phyloP scores from a whole-genome alignment of 306 rosid genomes.

The Vigna mungo region DNA sequence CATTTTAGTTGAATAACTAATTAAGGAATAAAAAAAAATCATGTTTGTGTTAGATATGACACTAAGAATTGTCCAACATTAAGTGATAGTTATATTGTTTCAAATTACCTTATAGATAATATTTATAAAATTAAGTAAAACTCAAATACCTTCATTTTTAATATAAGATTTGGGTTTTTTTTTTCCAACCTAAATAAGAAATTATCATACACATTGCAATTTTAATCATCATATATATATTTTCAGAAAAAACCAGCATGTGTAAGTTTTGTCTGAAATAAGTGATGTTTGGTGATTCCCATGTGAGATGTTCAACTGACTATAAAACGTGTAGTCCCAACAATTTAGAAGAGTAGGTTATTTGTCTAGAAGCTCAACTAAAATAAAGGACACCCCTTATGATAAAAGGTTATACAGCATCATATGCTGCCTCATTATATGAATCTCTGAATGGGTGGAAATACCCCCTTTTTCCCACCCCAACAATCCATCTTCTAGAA shows the following conservation, averaged over 20 bases:
- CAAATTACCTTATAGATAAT: too few species aligned
- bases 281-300: not conserved
- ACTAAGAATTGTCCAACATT: too few species aligned
- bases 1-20: too few species aligned
- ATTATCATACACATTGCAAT: too few species aligned
- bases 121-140: too few species aligned
- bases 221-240: too few species aligned
- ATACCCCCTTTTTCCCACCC: slow-evolving; percentile 38
- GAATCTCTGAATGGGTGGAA: slow-evolving; percentile 48
- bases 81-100: too few species aligned
- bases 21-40: too few species aligned
- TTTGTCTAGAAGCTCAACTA: slow-evolving; percentile 41
- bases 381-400: slow-evolving; percentile 20
- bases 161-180: too few species aligned
- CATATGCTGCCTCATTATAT: slow-evolving; percentile 49
- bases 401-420: slow-evolving; percentile 48
- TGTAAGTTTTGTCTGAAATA: not conserved
- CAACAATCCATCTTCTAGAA: slow-evolving; percentile 31
- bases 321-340: slow-evolving; percentile 25
- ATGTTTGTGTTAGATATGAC: too few species aligned
- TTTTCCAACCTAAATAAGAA: too few species aligned
- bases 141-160: too few species aligned
- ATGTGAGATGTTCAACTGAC: slow-evolving; percentile 10
- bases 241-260: not conserved
- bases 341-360: slow-evolving; percentile 22